Conservation (phyloP, 2,329 filamentous ascomycete genomes). For the Aspergillus sp. region DNA sequence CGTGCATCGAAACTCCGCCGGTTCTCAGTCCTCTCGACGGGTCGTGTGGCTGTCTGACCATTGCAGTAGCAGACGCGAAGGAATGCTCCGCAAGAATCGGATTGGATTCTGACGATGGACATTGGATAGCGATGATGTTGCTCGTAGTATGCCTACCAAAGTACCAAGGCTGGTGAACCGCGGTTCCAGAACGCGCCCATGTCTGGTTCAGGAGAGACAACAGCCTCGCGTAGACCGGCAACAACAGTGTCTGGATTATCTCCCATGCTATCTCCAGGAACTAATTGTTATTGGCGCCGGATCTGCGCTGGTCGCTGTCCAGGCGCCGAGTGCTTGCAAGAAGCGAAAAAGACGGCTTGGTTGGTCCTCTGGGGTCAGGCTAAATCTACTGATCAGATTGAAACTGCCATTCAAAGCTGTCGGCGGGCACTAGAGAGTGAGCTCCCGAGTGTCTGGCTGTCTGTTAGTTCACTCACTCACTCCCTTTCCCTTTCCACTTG, state of each 20-base stretch:
- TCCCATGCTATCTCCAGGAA: neutral
- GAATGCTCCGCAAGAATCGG: neutral
- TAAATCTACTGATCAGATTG: constrained; percentile 9
- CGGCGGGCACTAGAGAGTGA: neutral
- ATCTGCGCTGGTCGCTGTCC: neutral
- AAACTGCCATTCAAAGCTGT: neutral
- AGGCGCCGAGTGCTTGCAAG: neutral
- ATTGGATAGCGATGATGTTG: neutral
- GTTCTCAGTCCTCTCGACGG: neutral
- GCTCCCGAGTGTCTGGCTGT: neutral
- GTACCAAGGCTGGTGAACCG: neutral
- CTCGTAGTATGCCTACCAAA: neutral
- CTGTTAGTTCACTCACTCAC: neutral
- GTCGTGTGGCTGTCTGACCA: neutral
- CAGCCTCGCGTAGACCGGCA: no score
- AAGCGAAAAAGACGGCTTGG: neutral
- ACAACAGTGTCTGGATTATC: neutral
- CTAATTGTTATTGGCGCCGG: neutral
- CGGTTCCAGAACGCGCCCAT: neutral
- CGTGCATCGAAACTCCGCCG: constrained; percentile 1
- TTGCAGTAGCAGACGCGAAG: neutral
- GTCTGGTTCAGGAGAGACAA: constrained; percentile 1
- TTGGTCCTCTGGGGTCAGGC: constrained; percentile 10
- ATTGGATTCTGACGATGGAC: neutral
- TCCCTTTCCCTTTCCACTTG: neutral